Base-by-base conservation (phyloP, 805 yeast species). In the Candida nemodendra region DNA sequence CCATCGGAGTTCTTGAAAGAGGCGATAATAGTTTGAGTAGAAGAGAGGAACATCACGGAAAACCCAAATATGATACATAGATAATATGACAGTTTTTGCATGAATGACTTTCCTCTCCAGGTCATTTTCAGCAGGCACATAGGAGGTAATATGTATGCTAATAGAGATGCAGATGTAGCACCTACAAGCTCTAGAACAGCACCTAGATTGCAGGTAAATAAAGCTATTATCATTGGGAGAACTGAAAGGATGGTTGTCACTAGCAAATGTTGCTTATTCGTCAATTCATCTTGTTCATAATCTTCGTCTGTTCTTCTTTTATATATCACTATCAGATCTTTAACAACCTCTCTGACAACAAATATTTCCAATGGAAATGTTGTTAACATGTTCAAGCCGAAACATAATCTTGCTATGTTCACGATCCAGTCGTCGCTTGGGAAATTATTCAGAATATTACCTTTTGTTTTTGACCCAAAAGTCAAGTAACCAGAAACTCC, bases 91-190 rank as follows among this genome's bases (percentile, higher is more conserved):
- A 79, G 27, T 34, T 75, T 79, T 39, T 76, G 73, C 31, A 45
- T 41, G 28, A 40, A 41, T 29, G 66, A 45, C 50, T 69, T 77
- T 43, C 50, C 64, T 37, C 55, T 65, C 47, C 67, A 65, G 0
- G 88, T 75, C 51, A 90, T 71, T 45, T 81, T 78, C 44, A 88
- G 59, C 51, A 74, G 84, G 51, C 96, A 90, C 57, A 82, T 58
- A 3, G 96, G 96, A 0, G 98, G 98, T 13, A 90, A 65, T 16
- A 90, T 87, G 57, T 86, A 90, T 0, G 98, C 97, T 83, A 91
- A 81, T 26, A 85, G 68, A 14, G 95, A 87, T 0, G 97, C 97
- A 0, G 95, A 84, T 0, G 95, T 84, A 0, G 96, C 90, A 2
- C 98, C 98, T 22, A 88, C 89, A 3, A 90, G 69, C 56, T 91